A percentile compares a stretch with the other conserved stretches of the same genome.
These are phyloP conservation scores for Dryadomyces sulphureus DNA, from an alignment of 2,329 filamentous ascomycete genomes.

Conservation along the genomic window DNA sequence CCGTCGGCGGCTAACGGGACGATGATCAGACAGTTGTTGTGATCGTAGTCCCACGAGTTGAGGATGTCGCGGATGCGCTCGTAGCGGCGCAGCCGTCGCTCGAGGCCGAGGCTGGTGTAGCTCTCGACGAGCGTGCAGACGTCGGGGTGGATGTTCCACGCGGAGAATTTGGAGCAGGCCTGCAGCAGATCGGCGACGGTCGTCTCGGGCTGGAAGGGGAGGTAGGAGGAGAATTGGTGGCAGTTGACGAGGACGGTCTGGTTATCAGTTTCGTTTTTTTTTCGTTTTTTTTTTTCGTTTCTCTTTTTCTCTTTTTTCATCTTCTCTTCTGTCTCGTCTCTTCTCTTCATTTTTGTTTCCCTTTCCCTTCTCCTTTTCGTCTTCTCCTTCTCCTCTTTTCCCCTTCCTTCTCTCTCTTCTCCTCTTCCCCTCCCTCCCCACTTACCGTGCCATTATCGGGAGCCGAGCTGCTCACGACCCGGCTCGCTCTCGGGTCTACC, in stretches of 20 bases:
- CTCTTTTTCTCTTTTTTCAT: too few relatives aligned
- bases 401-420: too few relatives aligned
- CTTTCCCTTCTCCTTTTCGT: too few relatives aligned
- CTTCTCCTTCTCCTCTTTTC: too few relatives aligned
- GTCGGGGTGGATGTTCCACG: slow-evolving; percentile 45
- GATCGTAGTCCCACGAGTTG: slow-evolving; percentile 83
- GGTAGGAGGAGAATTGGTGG: slow-evolving; percentile 49
- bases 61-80: slow-evolving; percentile 76
- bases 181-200: slow-evolving; percentile 59
- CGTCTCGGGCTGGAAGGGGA: slow-evolving; percentile 63
- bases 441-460: too few relatives aligned
- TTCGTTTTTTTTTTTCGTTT: too few relatives aligned
- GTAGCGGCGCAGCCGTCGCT: slow-evolving; percentile 70
- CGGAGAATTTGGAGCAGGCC: slow-evolving; percentile 46
- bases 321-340: too few relatives aligned
- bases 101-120: slow-evolving; percentile 61
- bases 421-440: too few relatives aligned
- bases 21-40: slow-evolving; percentile 60
- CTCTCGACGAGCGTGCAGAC: slow-evolving; percentile 63
- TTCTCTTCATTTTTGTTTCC: too few relatives aligned
- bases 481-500: too few relatives aligned
- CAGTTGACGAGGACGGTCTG: slow-evolving; percentile 43
- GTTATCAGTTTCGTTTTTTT: too few relatives aligned
- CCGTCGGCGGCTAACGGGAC: slow-evolving; percentile 40
- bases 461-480: too few relatives aligned